Conservation (phyloP, 2,329 filamentous ascomycete genomes). For the Orbilia oligospora region DNA sequence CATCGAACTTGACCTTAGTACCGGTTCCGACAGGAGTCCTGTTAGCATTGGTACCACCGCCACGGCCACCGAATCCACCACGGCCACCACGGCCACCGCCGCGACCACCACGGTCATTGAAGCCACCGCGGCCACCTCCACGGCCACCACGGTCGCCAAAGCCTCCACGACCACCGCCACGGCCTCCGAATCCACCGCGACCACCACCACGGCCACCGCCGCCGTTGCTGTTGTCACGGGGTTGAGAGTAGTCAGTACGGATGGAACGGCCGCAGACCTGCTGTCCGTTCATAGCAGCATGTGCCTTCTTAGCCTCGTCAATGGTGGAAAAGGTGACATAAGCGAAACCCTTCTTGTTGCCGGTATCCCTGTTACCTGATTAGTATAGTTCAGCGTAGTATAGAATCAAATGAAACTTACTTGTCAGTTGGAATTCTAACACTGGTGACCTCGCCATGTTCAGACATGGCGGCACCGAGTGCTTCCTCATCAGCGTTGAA, state of each 20-base stretch:
- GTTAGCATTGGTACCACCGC: constrained; percentile 67
- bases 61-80: constrained; percentile 67
- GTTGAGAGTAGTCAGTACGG: constrained; percentile 84
- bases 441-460: constrained; percentile 79
- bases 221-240: constrained; percentile 74
- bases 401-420: constrained; percentile 68
- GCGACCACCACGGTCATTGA: constrained; percentile 61
- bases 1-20: constrained; percentile 68
- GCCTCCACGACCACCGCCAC: constrained; percentile 65
- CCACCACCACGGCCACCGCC: constrained; percentile 70
- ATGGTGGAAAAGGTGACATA: constrained; percentile 87
- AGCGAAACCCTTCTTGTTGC: constrained; percentile 90
- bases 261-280: constrained; percentile 81
- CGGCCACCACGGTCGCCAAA: constrained; percentile 65
- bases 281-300: constrained; percentile 78
- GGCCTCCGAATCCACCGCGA: constrained; percentile 66
- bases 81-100: constrained; percentile 66
- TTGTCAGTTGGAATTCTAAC: constrained; percentile 90
- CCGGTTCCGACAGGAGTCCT: constrained; percentile 66
- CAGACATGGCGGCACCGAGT: constrained; percentile 80
- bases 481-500: constrained; percentile 85
- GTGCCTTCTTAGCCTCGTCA: constrained; percentile 84
- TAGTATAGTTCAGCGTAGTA: constrained; percentile 62
- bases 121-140: constrained; percentile 66
- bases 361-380: constrained; percentile 75